A percentile compares a stretch with the other conserved stretches of the same genome.
phyloP scores from a whole-genome alignment of 768 basidiomycete genomes.

The Kwoniella newhampshirensis region DNA sequence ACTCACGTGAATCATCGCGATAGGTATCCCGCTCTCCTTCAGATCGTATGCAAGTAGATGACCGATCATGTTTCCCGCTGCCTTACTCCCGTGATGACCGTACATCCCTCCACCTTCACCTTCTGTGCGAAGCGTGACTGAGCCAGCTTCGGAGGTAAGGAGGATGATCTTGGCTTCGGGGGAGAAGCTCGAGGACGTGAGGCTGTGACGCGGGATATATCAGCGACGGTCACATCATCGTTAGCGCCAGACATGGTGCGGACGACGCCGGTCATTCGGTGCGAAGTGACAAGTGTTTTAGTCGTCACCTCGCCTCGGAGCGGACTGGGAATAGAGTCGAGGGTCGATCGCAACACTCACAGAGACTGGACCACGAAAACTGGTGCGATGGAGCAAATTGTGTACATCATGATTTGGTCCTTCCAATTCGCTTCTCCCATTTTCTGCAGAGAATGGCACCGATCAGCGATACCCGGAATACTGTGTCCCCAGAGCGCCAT shows the following conservation, averaged over 20 bases:
- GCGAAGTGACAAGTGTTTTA: not conserved
- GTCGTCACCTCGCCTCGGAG: not conserved
- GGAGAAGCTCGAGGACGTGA: slow-evolving; percentile 37
- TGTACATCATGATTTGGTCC: slow-evolving; percentile 58
- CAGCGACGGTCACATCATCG: not conserved
- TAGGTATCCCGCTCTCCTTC: slow-evolving; percentile 54
- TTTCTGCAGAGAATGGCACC: slow-evolving; percentile 33
- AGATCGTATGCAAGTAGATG: slow-evolving; percentile 56
- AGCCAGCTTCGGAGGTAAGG: slow-evolving; percentile 59
- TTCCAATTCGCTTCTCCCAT: slow-evolving; percentile 55
- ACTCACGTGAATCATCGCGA: slow-evolving; percentile 58
- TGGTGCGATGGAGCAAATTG: slow-evolving; percentile 57
- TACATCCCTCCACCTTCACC: slow-evolving; percentile 60
- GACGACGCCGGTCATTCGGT: not conserved
- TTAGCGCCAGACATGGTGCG: not conserved
- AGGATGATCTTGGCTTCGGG: slow-evolving; percentile 55
- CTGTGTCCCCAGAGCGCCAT: no score
- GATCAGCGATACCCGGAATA: no score
- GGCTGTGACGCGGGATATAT: slow-evolving; percentile 10
- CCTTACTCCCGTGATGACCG: slow-evolving; percentile 60
- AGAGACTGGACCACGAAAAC: slow-evolving; percentile 38
- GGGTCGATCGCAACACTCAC: slow-evolving; percentile 14
- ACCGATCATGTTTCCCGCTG: slow-evolving; percentile 59
- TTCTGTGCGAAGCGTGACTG: slow-evolving; percentile 56
- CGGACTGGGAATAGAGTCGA: not conserved